phyloP scores from a whole-genome alignment of 2,329 filamentous ascomycete genomes.

The Sclerotinia nivalis region DNA sequence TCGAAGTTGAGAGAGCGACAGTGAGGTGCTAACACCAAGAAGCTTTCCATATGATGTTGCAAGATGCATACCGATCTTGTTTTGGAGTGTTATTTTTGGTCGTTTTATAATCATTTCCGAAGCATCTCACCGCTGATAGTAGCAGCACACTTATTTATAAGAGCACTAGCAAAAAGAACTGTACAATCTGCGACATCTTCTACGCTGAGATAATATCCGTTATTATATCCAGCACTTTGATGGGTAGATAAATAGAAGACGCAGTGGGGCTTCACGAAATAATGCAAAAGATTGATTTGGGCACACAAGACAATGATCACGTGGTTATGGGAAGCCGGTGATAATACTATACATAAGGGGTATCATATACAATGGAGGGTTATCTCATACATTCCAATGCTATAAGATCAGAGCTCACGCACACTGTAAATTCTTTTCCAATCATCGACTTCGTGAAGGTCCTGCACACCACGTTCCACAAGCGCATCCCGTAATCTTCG shows the following conservation, averaged over 20 bases:
- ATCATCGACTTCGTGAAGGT: not conserved
- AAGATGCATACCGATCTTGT: not conserved
- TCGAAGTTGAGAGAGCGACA: not conserved
- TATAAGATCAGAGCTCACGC: not conserved
- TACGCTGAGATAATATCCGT: not conserved
- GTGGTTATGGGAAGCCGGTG: not conserved
- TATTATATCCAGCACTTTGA: not conserved
- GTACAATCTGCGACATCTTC: not conserved
- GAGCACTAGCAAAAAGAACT: not conserved
- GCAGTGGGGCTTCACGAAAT: too few species aligned
- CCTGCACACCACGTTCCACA: slow-evolving; percentile 9
- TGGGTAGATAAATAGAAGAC: not conserved
- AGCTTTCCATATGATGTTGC: not conserved
- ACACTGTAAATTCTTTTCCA: not conserved
- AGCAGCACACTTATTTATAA: not conserved
- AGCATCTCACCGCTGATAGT: not conserved
- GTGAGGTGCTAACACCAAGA: not conserved
- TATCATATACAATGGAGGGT: not conserved
- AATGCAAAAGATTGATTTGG: not conserved
- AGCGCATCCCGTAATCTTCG: not conserved
- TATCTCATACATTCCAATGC: not conserved
- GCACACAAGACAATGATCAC: not conserved
- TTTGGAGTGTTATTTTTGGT: not conserved
- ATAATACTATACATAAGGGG: too few species aligned
- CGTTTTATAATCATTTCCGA: not conserved